A percentile compares a stretch with the other conserved stretches of the same genome.
These are phyloP conservation scores for Halenospora varia DNA, from an alignment of 495 filamentous ascomycete genomes.

Conservation along the genomic window DNA sequence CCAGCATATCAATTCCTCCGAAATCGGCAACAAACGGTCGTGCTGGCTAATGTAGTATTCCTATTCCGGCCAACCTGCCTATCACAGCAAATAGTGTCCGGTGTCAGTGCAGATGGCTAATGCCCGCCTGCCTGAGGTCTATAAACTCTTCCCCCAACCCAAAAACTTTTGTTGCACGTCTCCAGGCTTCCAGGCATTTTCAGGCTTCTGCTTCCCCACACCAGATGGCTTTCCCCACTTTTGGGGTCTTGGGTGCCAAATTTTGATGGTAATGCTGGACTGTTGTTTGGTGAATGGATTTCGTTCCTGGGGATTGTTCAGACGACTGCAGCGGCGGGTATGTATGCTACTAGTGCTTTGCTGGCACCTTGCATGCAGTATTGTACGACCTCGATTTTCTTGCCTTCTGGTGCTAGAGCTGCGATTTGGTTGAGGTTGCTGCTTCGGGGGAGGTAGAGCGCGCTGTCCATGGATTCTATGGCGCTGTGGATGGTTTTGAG, in stretches of 20 bases:
- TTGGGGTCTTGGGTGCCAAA: too few species aligned
- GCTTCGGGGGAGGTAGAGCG: slow-evolving; percentile 83
- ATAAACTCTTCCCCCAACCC: not conserved
- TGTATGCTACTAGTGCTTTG: slow-evolving; percentile 62
- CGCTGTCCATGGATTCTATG: slow-evolving; percentile 50
- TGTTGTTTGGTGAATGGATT: not conserved
- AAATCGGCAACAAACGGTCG: not conserved
- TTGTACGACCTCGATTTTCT: slow-evolving; percentile 70
- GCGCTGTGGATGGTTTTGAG: slow-evolving; percentile 56
- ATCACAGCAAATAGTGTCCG: slow-evolving; percentile 1
- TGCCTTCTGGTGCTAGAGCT: slow-evolving; percentile 41
- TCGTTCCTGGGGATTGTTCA: not conserved
- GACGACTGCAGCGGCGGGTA: slow-evolving; percentile 29
- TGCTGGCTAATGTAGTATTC: not conserved
- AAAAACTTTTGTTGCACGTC: not conserved
- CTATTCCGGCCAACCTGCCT: not conserved
- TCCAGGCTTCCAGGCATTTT: slow-evolving; percentile 19
- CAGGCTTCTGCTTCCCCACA: too few species aligned
- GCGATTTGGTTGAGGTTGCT: slow-evolving; percentile 85
- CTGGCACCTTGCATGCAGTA: slow-evolving; percentile 90
- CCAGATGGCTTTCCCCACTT: not conserved
- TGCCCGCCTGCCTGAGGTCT: slow-evolving; percentile 18
- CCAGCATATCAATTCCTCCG: not conserved
- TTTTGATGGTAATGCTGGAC: too few species aligned
- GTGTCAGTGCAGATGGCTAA: not conserved